Base-by-base conservation (phyloP, 1,139 yeast species). In the Geotrichum fermentans region DNA sequence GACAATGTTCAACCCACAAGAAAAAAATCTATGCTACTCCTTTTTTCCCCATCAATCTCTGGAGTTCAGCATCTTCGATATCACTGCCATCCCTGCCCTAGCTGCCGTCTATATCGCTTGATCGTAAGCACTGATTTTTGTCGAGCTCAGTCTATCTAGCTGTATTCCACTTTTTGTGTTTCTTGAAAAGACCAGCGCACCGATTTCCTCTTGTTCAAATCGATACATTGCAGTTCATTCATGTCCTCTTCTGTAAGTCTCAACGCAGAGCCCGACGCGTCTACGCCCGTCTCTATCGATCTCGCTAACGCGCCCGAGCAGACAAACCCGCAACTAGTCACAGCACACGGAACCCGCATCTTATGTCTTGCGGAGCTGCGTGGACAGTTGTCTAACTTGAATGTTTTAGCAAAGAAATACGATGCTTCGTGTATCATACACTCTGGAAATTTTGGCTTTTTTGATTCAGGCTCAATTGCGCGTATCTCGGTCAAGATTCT, bases 401-500 rank as follows among this genome's bases (percentile, higher is more conserved):
- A 79, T 58, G 65, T 60, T 26, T 68, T 79, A 30, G 83, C 80
- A 0, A 55, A 55, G 11, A 61, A 66, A 49, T 69, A 74, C 56
- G 55, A 64, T 2, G 83, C 83, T 1, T 72, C 74, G 37, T 58
- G 74, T 26, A 74, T 85, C 30, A 70, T 85, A 14, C 94, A 84
- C 61, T 81, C 89, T 1, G 94, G 94, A 14, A 83, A 82, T 57
- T 84, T 85, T 67, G 95, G 95, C 14, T 83, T 85, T 61, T 80
- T 85, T 69, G 84, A 83, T 59, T 66, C 67, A 33, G 75, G 74
- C 16, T 78, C 86, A 33, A 72, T 83, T n/a, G 68, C 66, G 10
- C 70, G 76, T 54, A 77, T 82, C 49, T 58, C 69, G 8, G 61
- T 61, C 37, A 61, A 58, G 61, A 64, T 69, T 16, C 61, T 72